phyloP scores from a whole-genome alignment of 169 alveolate genomes.

The Plasmodium berghei region DNA sequence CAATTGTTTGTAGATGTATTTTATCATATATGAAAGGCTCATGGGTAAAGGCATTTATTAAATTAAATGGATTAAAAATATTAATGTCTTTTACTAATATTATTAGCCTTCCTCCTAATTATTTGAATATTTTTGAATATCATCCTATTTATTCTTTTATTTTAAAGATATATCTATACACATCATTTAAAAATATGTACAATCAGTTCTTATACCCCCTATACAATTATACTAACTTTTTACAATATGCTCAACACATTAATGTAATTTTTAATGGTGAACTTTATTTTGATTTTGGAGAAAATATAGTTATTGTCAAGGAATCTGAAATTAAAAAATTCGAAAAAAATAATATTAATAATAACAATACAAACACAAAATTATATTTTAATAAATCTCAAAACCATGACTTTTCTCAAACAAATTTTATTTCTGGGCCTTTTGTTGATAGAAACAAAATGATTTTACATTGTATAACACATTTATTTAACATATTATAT shows the following conservation, averaged over 20 bases:
- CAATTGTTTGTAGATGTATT: slow-evolving; percentile 59
- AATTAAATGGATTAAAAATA: slow-evolving; percentile 56
- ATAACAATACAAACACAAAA: background rate
- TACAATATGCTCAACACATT: slow-evolving; percentile 18
- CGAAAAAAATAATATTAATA: too few relatives aligned
- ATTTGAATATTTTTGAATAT: slow-evolving; percentile 55
- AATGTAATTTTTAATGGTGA: background rate
- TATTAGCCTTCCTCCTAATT: slow-evolving; percentile 62
- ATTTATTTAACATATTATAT: slow-evolving; percentile 55
- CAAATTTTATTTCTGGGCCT: slow-evolving; percentile 25
- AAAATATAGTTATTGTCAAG: slow-evolving; percentile 25
- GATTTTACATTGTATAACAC: slow-evolving; percentile 37
- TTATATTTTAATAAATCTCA: background rate
- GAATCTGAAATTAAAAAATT: slow-evolving; percentile 5
- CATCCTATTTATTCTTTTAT: slow-evolving; percentile 54
- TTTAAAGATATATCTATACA: slow-evolving; percentile 27
- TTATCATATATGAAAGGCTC: slow-evolving; percentile 69
- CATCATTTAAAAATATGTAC: slow-evolving; percentile 46
- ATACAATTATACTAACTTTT: slow-evolving; percentile 55
- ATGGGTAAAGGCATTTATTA: slow-evolving; percentile 54
- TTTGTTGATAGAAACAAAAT: slow-evolving; percentile 51
- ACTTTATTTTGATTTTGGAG: slow-evolving; percentile 33
- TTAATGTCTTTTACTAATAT: slow-evolving; percentile 41
- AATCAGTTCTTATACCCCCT: slow-evolving; percentile 51
- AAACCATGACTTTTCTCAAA: slow-evolving; percentile 8